Evolutionary conservation across 768 basidiomycete genomes (phyloP), one percentile per base, ranked within the genome.

Genomic region (Auriscalpium microsporum): DNA sequence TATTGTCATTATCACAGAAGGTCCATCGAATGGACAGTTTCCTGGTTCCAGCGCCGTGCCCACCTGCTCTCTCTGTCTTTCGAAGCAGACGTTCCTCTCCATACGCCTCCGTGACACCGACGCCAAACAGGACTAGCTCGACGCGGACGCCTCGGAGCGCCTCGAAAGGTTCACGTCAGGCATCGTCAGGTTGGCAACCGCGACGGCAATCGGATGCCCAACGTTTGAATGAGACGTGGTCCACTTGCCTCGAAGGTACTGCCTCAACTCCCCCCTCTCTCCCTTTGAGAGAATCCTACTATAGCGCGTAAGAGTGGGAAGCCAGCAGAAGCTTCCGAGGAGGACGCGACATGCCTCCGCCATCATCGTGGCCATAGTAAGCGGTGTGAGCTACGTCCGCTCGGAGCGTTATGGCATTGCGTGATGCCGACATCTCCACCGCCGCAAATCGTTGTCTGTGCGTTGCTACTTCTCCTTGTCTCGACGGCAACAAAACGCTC

Each of bases 311-410:
- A 42, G 52, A 52, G 52, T 52, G 42, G 52, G 52, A 52, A 52
- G 40, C 40, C 40, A n/a, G 17, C 42, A 42, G 52, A 52, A 52
- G 52, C 17, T 17, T 28, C 52, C 52, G 52, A 52, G 42, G 52
- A 52, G 52, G 10, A 14, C 23, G 52, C 52, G 52, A 52, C 9
- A 44, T 52, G 40, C 40, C 23, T 33, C 52, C 52, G 52, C 52
- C 40, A 52, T 45, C 42, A 52, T 34, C 42, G 17, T 33, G 50
- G 28, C 28, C 28, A 28, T 28, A 28, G 28, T 28, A 28, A 28
- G 28, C 28, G 28, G 28, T 28, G 28, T 28, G 28, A 28, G 28
- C 28, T 28, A 28, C 28, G 28, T 28, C 2, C 28, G 28, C 28
- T 28, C 28, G 28, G 28, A 28, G 28, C 28, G 28, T 28, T 28